Evolutionary conservation across 331 rosid genomes (phyloP).

Genomic region (Saraca asoca): DNA sequence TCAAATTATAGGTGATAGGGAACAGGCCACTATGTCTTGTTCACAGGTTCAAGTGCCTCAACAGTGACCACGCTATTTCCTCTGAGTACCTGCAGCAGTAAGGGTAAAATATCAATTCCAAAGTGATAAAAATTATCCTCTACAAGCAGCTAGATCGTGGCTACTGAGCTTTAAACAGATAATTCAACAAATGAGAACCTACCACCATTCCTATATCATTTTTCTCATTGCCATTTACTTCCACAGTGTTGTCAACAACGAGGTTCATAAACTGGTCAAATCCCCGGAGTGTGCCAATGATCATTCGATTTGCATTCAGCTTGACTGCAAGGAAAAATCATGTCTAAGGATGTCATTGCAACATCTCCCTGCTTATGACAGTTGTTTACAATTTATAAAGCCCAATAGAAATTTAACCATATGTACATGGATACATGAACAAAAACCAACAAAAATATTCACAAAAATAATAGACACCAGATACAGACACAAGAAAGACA

Average conservation of each 20-base stretch:
- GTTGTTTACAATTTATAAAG: too few species aligned
- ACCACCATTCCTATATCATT: conserved; percentile 98
- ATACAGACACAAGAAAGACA: too few species aligned
- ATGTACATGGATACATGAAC: too few species aligned
- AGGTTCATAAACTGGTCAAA: conserved; percentile 98
- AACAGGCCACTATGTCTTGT: conserved; percentile 50
- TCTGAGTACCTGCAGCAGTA: conserved; percentile 77
- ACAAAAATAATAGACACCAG: too few species aligned
- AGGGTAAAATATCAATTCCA: too few species aligned
- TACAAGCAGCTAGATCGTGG: background rate
- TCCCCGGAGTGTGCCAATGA: conserved; percentile 91
- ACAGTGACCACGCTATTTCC: conserved; percentile 99
- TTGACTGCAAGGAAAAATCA: conserved; percentile 61
- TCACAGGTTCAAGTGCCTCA: conserved; percentile 97
- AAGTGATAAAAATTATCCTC: too few species aligned
- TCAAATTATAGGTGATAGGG: too few species aligned
- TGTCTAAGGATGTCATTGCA: too few species aligned
- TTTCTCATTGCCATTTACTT: conserved; percentile 86
- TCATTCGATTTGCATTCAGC: conserved; percentile 87
- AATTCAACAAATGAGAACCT: conserved; percentile 34
- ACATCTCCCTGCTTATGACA: too few species aligned
- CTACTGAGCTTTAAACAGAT: background rate
- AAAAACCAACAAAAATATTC: too few species aligned
- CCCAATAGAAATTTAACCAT: too few species aligned
- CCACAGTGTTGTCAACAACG: conserved; percentile 89